These are phyloP conservation scores for Albifimbria verrucaria DNA, from an alignment of 2,329 filamentous ascomycete species.

Conservation along the genomic window DNA sequence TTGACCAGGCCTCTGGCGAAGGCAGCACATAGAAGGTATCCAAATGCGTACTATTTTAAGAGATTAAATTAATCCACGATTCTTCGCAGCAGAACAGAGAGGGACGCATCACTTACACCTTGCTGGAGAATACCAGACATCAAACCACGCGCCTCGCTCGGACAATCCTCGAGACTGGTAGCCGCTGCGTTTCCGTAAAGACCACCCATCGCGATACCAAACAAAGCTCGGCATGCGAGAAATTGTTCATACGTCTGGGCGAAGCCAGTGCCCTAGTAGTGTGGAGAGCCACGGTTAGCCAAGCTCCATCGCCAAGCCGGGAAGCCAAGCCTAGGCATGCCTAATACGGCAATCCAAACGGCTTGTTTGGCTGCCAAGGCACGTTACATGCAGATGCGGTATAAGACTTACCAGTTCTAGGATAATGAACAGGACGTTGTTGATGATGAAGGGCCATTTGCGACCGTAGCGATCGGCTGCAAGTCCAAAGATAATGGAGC, in stretches of 20 bases:
- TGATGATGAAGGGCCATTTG: slow-evolving; percentile 72
- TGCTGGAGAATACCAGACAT: slow-evolving; percentile 76
- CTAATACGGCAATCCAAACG: not conserved
- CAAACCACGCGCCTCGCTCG: slow-evolving; percentile 64
- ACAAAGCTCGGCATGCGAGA: slow-evolving; percentile 69
- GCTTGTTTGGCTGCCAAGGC: not conserved
- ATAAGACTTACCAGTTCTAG: slow-evolving; percentile 61
- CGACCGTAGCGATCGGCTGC: slow-evolving; percentile 54
- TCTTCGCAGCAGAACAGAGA: not conserved
- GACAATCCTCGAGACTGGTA: slow-evolving; percentile 74
- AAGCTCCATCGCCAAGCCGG: slow-evolving; percentile 10
- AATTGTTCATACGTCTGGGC: slow-evolving; percentile 67
- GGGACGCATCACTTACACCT: slow-evolving; percentile 41
- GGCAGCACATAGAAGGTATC: slow-evolving; percentile 60
- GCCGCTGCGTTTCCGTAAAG: slow-evolving; percentile 76
- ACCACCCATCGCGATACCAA: slow-evolving; percentile 80
- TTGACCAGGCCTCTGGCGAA: slow-evolving; percentile 66
- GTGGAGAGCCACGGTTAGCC: slow-evolving; percentile 1
- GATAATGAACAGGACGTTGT: slow-evolving; percentile 69
- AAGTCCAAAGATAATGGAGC: slow-evolving; percentile 52
- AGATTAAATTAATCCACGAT: no score
- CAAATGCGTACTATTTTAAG: slow-evolving; percentile 48
- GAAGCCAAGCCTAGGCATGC: slow-evolving; percentile 1
- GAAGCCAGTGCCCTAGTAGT: slow-evolving; percentile 67
- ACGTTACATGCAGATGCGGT: not conserved